Percentiles rank a stretch among this genome's conserved stretches.
Conservation (phyloP, 202 grass and related monocot genomes). For the Elaeis oleifera region DNA sequence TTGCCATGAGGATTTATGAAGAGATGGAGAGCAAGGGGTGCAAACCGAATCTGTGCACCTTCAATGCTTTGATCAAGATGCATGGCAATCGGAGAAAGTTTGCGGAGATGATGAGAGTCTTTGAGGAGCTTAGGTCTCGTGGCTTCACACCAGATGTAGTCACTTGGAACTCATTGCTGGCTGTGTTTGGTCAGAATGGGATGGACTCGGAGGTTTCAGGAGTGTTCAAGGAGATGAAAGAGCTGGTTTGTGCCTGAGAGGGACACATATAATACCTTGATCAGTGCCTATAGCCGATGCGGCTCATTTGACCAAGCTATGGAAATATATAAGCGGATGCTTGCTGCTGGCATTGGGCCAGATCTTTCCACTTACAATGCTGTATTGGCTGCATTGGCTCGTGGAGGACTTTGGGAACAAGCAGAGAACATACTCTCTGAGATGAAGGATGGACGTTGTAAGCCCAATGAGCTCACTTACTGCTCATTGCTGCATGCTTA, state of each 20-base stretch:
- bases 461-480: constrained; percentile 69
- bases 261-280: constrained; percentile 83
- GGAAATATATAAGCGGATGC: constrained; percentile 83
- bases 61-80: constrained; percentile 75
- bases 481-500: constrained; percentile 88
- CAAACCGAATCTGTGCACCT: constrained; percentile 72
- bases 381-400: constrained; percentile 69
- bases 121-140: constrained; percentile 58
- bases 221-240: constrained; percentile 91
- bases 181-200: constrained; percentile 78
- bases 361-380: constrained; percentile 75
- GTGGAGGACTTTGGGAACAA: constrained; percentile 58
- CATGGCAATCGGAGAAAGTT: constrained; percentile 77
- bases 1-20: constrained; percentile 38
- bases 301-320: constrained; percentile 81
- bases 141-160: constrained; percentile 58
- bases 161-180: constrained; percentile 79
- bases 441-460: constrained; percentile 64
- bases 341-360: constrained; percentile 65
- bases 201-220: constrained; percentile 60
- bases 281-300: constrained; percentile 84
- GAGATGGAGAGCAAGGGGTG: constrained; percentile 62
- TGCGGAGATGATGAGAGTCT: constrained; percentile 65
- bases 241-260: constrained; percentile 70
- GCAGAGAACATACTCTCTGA: constrained; percentile 70